These are phyloP conservation scores for Tulasnella sp. DNA, from an alignment of 768 basidiomycete species.

Conservation along the genomic window DNA sequence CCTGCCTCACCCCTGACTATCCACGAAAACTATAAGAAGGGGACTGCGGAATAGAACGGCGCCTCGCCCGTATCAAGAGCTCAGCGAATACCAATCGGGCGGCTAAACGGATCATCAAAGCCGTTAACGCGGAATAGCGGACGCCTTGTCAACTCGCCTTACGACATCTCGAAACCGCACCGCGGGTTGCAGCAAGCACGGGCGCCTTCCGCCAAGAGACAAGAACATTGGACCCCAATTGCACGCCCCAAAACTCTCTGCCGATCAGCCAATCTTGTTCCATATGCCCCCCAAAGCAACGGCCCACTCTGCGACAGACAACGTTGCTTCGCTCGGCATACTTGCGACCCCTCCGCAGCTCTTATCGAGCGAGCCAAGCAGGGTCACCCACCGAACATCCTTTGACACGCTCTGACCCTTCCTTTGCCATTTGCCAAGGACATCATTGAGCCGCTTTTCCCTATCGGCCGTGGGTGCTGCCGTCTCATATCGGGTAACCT, in stretches of 20 bases:
- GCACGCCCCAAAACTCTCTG: not conserved
- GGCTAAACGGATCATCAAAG: not conserved
- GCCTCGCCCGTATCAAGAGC: not conserved
- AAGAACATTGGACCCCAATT: not conserved
- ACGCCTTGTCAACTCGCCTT: not conserved
- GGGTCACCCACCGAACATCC: not conserved
- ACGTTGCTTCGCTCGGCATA: not conserved
- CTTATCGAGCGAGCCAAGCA: slow-evolving; percentile 5
- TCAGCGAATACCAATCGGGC: not conserved
- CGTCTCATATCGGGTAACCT: not conserved
- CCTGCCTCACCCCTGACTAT: not conserved
- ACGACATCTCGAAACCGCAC: not conserved
- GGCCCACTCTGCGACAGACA: not conserved
- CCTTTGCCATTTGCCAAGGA: not conserved
- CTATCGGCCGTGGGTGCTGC: not conserved
- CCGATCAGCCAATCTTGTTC: not conserved
- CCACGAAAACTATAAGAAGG: not conserved
- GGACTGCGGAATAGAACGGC: not conserved
- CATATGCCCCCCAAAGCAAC: not conserved
- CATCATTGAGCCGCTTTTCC: not conserved
- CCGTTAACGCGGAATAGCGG: too few relatives aligned
- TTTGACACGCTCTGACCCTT: not conserved
- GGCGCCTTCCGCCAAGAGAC: slow-evolving; percentile 5
- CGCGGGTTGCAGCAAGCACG: not conserved
- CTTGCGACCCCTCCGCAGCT: not conserved